Conservation (phyloP, 495 filamentous ascomycete genomes). For the Gamarada debralockiae region DNA sequence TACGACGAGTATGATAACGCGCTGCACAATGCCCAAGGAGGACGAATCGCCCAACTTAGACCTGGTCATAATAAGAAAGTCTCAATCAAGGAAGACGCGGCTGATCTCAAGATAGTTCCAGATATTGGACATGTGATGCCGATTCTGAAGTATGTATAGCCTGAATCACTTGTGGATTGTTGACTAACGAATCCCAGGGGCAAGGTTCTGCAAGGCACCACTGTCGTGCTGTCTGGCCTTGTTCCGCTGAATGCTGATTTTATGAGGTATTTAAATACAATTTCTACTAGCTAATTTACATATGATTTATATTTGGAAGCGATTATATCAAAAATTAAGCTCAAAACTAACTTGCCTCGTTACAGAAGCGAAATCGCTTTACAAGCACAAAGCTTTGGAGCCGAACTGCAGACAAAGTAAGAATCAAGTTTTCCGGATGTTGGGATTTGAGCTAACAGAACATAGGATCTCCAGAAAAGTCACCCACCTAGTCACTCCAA, state of each 20-base stretch:
- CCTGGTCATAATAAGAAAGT: constrained; percentile 26
- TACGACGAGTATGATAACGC: constrained; percentile 72
- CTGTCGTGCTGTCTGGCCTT: constrained; percentile 84
- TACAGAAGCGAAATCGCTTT: constrained; percentile 64
- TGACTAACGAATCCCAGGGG: constrained; percentile 17
- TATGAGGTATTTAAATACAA: constrained; percentile 36
- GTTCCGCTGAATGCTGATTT: constrained; percentile 77
- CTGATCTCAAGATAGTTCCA: constrained; percentile 68
- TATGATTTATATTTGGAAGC: constrained; percentile 1
- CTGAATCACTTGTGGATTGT: not conserved
- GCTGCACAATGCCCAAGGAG: constrained; percentile 46
- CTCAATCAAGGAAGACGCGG: constrained; percentile 25
- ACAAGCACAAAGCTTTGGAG: constrained; percentile 84
- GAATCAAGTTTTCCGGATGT: constrained; percentile 18
- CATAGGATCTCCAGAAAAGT: constrained; percentile 33
- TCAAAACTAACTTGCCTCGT: not conserved
- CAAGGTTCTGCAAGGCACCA: constrained; percentile 61
- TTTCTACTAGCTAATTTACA: not conserved
- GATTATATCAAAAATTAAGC: not conserved
- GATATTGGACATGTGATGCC: constrained; percentile 84
- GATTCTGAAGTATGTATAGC: constrained; percentile 55
- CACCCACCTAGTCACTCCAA: constrained; percentile 51
- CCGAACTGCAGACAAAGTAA: constrained; percentile 54
- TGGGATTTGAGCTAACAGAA: constrained; percentile 10
- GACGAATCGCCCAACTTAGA: constrained; percentile 55